Base-by-base conservation (phyloP, 805 yeast species). In the Metschnikowia arizonensis region DNA sequence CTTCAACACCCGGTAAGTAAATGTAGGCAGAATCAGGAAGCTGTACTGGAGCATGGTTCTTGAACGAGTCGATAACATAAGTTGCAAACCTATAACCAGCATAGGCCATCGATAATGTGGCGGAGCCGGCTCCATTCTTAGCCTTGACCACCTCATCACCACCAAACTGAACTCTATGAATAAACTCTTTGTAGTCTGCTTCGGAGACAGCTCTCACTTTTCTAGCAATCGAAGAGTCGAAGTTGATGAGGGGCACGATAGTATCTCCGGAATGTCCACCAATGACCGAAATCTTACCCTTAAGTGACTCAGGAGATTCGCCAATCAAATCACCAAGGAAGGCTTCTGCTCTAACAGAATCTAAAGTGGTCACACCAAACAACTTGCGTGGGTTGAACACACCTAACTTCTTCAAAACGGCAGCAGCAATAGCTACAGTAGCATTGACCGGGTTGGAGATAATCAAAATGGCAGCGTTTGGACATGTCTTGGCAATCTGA, bases 1-100 rank as follows among this genome's bases (percentile, higher is more conserved):
- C 70, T 32, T 65, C 65, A 19, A 78, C 57, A 15, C 79, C 82
- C 11, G 79, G 78, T 50, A 84, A 73, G 58, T 78, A 78, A 26
- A 77, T 61, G 56, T 70, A 77, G 3, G 80, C 68, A 8, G 78
- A 70, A 50, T 77, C 81, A 4, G 77, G 72, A 14, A 69, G 45
- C 3, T 19, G 21, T 11, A 33, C 44, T 3, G 19, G 11, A 3
- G 42, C 26, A 15, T 26, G 31, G 33, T 44, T 39, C 19, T 46
- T 28, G 36, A 42, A 44, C 7, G 58, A 54, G 29, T 45, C 40
- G 46, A 54, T 44, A 9, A 54, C 48, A 30, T 45, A 45, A 40
- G 46, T 52, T 11, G 58, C 46, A 38, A 55, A 53, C 12, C 58
- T 46, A 49, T 53, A 55, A 34, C 58, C 58, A n/a, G 58, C 58